Evolutionary conservation across 2,329 filamentous ascomycete genomes (phyloP).

Genomic region (Colletotrichum phormii): DNA sequence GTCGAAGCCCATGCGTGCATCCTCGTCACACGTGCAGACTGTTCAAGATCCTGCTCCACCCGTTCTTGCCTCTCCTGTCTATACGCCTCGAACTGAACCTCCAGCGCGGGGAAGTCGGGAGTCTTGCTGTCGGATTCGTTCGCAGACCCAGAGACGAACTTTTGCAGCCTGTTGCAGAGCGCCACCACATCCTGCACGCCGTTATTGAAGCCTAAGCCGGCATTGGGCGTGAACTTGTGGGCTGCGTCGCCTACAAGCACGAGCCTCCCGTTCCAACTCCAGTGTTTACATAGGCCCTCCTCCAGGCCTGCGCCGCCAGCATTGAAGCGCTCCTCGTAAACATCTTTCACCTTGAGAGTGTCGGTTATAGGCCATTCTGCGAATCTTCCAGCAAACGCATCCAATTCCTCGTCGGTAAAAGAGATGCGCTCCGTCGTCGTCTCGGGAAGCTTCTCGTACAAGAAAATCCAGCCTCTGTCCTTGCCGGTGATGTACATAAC

Average conservation of each 20-base stretch:
- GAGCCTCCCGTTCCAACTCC: conserved; percentile 48
- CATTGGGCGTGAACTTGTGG: conserved; percentile 52
- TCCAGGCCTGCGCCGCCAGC: conserved; percentile 48
- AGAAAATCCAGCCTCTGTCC: conserved; percentile 46
- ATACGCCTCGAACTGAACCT: conserved; percentile 38
- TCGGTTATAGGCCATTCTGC: conserved; percentile 42
- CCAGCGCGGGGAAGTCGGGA: conserved; percentile 12
- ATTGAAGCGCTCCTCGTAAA: conserved; percentile 41
- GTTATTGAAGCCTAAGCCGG: conserved; percentile 49
- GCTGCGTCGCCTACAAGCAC: conserved; percentile 51
- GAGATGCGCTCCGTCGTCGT: conserved; percentile 41
- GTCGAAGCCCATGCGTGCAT: conserved; percentile 43
- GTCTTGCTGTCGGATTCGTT: neutral
- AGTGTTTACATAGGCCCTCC: conserved; percentile 50
- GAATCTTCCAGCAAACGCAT: conserved; percentile 41
- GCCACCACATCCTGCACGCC: conserved; percentile 48
- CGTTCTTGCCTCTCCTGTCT: conserved; percentile 32
- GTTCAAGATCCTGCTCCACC: conserved; percentile 33
- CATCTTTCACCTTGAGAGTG: conserved; percentile 45
- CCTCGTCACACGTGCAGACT: conserved; percentile 38
- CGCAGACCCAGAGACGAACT: neutral
- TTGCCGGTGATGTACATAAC: conserved; percentile 45
- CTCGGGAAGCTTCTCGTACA: conserved; percentile 46
- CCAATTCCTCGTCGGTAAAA: conserved; percentile 43
- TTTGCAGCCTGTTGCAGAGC: conserved; percentile 43